Evolutionary conservation across 2,329 filamentous ascomycete species (phyloP), one percentile per base, ranked within the genome.

Genomic region (Madurella fahalii): DNA sequence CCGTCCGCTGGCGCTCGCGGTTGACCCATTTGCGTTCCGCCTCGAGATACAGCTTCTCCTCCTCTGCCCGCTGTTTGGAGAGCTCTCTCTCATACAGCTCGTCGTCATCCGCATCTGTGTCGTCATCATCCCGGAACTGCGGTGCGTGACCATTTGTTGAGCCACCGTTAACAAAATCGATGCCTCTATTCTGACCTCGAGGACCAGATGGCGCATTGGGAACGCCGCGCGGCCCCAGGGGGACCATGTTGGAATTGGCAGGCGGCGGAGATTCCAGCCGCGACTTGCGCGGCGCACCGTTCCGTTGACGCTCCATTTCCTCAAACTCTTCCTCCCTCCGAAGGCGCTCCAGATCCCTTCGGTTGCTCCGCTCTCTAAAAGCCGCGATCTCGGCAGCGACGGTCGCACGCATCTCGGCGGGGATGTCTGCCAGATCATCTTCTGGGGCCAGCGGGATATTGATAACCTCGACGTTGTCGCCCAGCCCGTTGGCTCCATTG

Each of bases 371-470:
- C 62, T 99, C 94, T 61, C 94, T 82, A 76, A 99, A 99, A 0
- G 92, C 89, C 0, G 90, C 86, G 65, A 99, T 99, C 69, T 99
- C 95, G 54, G 87, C 87, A 0, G 94, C 90, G 15, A 99, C 94
- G 0, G 90, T 92, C 68, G 95, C 94, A 20, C 94, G 86, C 90
- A 96, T 95, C 68, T 97, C 94, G 1, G 90, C 87, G 0, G 94
- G 94, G 46, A 99, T 96, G 65, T 99, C 94, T 17, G 92, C 87
- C 31, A 99, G 78, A 67, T 99, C 94, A 66, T 99, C 95, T 59
- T 99, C 94, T 50, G 88, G 83, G 1, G 86, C 85, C 32, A 96
- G 79, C 4, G 91, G 87, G 56, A 97, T 95, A 54, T 92, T 96
- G 60, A 95, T 86, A 40, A 96, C 86, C 70, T 96, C 91, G 5